Evolutionary conservation across 352 stramenopile species (phyloP).

Genomic region (Pythium chondricola): DNA sequence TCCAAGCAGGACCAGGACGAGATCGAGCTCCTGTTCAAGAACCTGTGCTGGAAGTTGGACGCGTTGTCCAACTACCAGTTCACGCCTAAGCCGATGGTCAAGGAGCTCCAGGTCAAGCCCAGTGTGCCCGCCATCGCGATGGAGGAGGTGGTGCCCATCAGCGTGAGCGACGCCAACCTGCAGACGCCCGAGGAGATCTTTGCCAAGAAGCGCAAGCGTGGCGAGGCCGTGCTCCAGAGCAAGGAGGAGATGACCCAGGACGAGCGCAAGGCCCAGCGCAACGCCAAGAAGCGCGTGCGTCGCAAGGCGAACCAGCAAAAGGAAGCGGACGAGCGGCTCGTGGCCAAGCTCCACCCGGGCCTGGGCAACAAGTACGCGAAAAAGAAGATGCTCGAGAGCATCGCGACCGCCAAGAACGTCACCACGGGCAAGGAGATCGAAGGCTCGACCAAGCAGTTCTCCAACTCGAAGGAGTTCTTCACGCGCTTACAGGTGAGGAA

Average conservation of each 20-base stretch:
- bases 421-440: constrained; percentile 81
- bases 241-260: constrained; percentile 85
- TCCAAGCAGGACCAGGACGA: constrained; percentile 91
- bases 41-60: constrained; percentile 93
- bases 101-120: constrained; percentile 85
- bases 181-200: constrained; percentile 80
- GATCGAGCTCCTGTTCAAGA: constrained; percentile 94
- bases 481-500: constrained; percentile 51
- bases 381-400: constrained; percentile 85
- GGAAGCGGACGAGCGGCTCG: constrained; percentile 87
- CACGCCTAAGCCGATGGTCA: constrained; percentile 89
- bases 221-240: constrained; percentile 68
- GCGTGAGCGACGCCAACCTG: constrained; percentile 80
- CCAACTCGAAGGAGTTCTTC: constrained; percentile 88
- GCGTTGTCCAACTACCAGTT: constrained; percentile 96
- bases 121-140: constrained; percentile 77
- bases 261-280: constrained; percentile 81
- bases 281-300: constrained; percentile 88
- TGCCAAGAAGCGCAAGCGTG: constrained; percentile 85
- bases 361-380: constrained; percentile 96
- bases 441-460: constrained; percentile 77
- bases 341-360: constrained; percentile 92
- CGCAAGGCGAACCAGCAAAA: constrained; percentile 89
- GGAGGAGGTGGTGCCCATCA: constrained; percentile 81
- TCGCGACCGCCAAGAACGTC: constrained; percentile 75